Percentiles rank a stretch among this genome's conserved stretches.
Conservation (phyloP, 2,329 filamentous ascomycete genomes). For the Tolypocladium inflatum region DNA sequence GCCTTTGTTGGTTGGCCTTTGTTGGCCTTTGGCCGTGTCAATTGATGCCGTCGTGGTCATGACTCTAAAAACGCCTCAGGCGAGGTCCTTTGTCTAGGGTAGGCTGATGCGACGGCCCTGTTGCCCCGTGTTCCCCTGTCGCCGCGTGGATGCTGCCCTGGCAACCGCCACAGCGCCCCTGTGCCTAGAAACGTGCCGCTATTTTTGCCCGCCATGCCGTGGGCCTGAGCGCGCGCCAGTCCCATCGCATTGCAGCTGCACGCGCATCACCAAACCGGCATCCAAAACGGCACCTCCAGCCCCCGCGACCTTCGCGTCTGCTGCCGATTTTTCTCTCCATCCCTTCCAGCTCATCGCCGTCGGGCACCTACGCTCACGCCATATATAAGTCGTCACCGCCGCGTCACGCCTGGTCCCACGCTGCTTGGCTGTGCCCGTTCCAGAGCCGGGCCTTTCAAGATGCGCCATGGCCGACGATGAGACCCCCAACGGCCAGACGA, state of each 20-base stretch:
- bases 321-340: not conserved
- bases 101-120: not conserved
- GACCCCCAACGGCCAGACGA: slow-evolving; percentile 13
- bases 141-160: not conserved
- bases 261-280: not conserved
- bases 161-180: not conserved
- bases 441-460: slow-evolving; percentile 10
- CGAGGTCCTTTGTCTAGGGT: not conserved
- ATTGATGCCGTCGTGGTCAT: not conserved
- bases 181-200: not conserved
- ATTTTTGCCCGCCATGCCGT: not conserved
- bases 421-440: not conserved
- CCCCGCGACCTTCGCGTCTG: not conserved
- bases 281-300: not conserved
- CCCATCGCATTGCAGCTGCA: not conserved
- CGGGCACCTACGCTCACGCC: not conserved
- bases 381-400: not conserved
- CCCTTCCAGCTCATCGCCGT: not conserved
- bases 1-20: not conserved
- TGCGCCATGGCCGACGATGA: slow-evolving; percentile 28
- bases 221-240: not conserved
- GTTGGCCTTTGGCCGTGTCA: not conserved
- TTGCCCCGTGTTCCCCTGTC: not conserved
- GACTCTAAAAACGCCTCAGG: not conserved
- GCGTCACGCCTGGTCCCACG: not conserved